Evolutionary conservation across 306 rosid genomes (phyloP).

Genomic region (Chamaecrista fasciculata): DNA sequence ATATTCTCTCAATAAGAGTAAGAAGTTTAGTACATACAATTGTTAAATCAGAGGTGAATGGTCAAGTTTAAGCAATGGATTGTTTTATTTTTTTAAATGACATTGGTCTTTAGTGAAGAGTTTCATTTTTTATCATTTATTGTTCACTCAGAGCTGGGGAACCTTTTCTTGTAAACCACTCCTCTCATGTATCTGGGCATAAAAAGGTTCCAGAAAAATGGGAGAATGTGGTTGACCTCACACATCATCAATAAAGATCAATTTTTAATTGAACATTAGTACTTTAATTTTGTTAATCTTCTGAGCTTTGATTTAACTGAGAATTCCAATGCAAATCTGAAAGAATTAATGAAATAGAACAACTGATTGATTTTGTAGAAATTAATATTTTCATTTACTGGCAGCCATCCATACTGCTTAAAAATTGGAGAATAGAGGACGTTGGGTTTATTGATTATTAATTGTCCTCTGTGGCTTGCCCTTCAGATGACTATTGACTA

Average conservation of each 20-base stretch:
- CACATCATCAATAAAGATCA: background rate
- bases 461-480: constrained; percentile 14
- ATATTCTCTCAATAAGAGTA: constrained; percentile 12
- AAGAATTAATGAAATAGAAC: background rate
- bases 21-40: background rate
- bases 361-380: background rate
- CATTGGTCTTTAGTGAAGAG: background rate
- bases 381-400: background rate
- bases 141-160: background rate
- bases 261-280: background rate
- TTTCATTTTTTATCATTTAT: background rate
- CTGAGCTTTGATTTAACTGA: background rate
- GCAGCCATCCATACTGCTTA: background rate
- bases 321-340: background rate
- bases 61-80: background rate
- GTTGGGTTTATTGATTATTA: background rate
- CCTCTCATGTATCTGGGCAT: background rate
- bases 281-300: background rate
- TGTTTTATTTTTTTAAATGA: background rate
- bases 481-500: background rate
- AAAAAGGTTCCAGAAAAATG: background rate
- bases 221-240: background rate
- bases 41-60: background rate
- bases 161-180: background rate
- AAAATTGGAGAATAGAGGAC: background rate